Evolutionary conservation across 495 filamentous ascomycete species (phyloP), one percentile per base, ranked within the genome.

Genomic region (Aspergillus bridgeri): DNA sequence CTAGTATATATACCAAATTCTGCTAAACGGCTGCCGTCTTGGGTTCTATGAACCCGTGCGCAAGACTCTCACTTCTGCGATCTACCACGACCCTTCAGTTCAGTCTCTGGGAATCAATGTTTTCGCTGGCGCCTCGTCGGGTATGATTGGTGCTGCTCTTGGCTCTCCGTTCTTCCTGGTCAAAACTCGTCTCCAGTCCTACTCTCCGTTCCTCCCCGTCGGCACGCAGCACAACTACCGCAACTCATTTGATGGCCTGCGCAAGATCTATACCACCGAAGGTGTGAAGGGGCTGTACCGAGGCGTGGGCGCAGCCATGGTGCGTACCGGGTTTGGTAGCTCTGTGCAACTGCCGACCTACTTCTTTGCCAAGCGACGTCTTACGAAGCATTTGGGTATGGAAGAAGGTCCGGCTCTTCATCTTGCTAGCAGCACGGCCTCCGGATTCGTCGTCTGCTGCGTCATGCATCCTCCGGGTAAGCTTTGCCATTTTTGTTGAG

Each of bases 21-120:
- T 94, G 53, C 85, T 99, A 53, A 99, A 99, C 68, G 94, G 94
- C 58, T 98, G 92, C 76, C 90, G 94, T 22, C 78, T 99, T 13
- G 93, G 94, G 42, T 96, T 99, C 80, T 99, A 99, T 79, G 94
- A 99, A 73, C 94, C 94, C 1, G 83, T 98, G 66, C 90, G 94
- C 59, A 74, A 79, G 17, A 75, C 74, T 20, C 54, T 95, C 42
- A 89, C 91, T 15, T 77, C 69, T 3, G 71, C 82, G 21, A 65
- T 96, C 44, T 89, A 89, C 75, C 78, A 81, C 53, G 89, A 97
- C 69, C 63, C 83, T 8, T 78, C 76, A 7, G 80, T 85, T 20
- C 94, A 98, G 69, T 93, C 86, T 59, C 78, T 98, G 49, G 87
- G 84, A 18, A 83, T 96, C 74, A 99, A 99, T 71, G 89, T 99